Evolutionary conservation across 495 filamentous ascomycete genomes (phyloP).

Genomic region (Aspergillus steynii): DNA sequence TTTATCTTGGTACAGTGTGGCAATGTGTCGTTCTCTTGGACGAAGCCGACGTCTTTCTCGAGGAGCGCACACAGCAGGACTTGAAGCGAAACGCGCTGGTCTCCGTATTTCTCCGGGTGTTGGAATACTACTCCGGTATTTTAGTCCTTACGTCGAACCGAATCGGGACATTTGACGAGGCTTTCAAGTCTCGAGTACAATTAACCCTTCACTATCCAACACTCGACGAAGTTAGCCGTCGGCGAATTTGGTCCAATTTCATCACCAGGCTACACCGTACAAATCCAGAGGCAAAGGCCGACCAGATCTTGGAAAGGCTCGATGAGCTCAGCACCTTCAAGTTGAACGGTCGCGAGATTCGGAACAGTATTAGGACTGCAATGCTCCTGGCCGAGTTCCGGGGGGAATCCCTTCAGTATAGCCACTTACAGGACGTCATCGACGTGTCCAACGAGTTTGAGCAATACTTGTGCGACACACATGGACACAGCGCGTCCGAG

Average conservation of each 20-base stretch:
- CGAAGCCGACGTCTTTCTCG: slow-evolving; percentile 59
- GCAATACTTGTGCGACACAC: no score
- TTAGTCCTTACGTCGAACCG: slow-evolving; percentile 40
- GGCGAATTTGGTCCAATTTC: slow-evolving; percentile 42
- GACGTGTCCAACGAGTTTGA: slow-evolving; percentile 13
- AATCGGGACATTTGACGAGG: slow-evolving; percentile 50
- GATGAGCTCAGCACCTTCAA: slow-evolving; percentile 21
- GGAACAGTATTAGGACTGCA: slow-evolving; percentile 29
- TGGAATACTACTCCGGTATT: slow-evolving; percentile 57
- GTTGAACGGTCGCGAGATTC: slow-evolving; percentile 41
- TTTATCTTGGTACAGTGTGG: slow-evolving; percentile 44
- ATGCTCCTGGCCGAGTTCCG: slow-evolving; percentile 23
- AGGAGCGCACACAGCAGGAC: slow-evolving; percentile 39
- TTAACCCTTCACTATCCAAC: slow-evolving; percentile 18
- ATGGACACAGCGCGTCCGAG: no score
- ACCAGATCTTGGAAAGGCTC: slow-evolving; percentile 13
- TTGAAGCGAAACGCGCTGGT: slow-evolving; percentile 52
- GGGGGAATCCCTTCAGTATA: slow-evolving; percentile 16
- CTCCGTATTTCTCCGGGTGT: slow-evolving; percentile 52
- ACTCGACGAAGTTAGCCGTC: not conserved
- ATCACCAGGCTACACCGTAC: slow-evolving; percentile 18
- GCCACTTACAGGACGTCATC: slow-evolving; percentile 22
- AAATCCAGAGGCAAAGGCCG: slow-evolving; percentile 1
- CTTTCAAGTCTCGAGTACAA: slow-evolving; percentile 53
- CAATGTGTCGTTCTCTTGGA: slow-evolving; percentile 54